A percentile compares a stretch with the other conserved stretches of the same genome.
Conservation (phyloP, 352 stramenopile genomes). For the Pythium periplocum region DNA sequence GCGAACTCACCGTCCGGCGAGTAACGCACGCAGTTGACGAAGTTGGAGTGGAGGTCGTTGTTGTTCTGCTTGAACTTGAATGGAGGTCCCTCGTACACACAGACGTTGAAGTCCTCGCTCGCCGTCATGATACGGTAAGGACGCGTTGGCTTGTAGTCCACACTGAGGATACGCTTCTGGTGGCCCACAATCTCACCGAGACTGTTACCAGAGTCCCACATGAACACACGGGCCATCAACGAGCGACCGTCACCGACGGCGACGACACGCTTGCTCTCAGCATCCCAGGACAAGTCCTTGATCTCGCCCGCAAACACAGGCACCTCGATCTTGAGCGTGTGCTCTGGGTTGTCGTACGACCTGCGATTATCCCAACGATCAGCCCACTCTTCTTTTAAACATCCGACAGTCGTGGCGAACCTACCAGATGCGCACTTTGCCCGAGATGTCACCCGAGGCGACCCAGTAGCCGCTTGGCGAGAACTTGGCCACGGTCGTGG, state of each 20-base stretch:
- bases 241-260: conserved; percentile 82
- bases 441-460: conserved; percentile 84
- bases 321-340: conserved; percentile 94
- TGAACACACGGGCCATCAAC: conserved; percentile 86
- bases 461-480: conserved; percentile 94
- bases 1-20: conserved; percentile 86
- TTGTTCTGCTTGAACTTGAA: conserved; percentile 95
- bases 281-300: conserved; percentile 94
- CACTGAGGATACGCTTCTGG: conserved; percentile 89
- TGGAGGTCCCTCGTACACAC: conserved; percentile 93
- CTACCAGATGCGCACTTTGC: conserved; percentile 93
- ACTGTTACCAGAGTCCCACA: conserved; percentile 96
- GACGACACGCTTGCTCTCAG: conserved; percentile 93
- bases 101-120: conserved; percentile 93
- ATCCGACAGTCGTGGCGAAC: background rate
- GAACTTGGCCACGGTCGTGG: conserved; percentile 91
- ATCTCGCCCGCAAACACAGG: conserved; percentile 87
- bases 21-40: conserved; percentile 95
- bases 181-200: conserved; percentile 93
- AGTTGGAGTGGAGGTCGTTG: conserved; percentile 92
- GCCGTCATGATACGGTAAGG: conserved; percentile 95
- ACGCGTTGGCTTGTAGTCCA: conserved; percentile 91
- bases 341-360: conserved; percentile 96
- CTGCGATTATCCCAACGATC: conserved; percentile 11
- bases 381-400: background rate